A percentile compares a stretch with the other conserved stretches of the same genome.
Evolutionary conservation across 192 early-diverging fungal genomes (phyloP).

Genomic region (Coemansia sp.): DNA sequence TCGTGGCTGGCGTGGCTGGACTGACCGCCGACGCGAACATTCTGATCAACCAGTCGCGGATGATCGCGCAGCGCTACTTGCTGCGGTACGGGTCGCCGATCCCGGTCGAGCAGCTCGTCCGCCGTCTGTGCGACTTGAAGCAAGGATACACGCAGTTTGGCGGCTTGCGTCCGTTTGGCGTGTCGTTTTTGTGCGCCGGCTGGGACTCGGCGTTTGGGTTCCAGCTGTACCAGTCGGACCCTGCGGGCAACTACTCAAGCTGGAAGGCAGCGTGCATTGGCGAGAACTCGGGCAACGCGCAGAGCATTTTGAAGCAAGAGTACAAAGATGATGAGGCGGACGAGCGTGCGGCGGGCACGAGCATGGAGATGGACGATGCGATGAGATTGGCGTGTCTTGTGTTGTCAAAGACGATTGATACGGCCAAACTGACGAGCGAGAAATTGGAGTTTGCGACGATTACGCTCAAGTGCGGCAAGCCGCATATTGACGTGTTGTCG

Average conservation of each 20-base stretch:
- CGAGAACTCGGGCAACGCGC: conserved; percentile 87
- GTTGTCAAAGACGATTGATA: conserved; percentile 96
- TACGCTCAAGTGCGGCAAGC: conserved; percentile 49
- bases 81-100: conserved; percentile 89
- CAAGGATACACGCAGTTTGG: conserved; percentile 99
- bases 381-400: conserved; percentile 89
- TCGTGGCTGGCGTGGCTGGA: conserved; percentile 94
- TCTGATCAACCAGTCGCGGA: conserved; percentile 84
- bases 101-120: conserved; percentile 93
- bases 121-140: conserved; percentile 94
- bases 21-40: conserved; percentile 96
- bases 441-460: conserved; percentile 93
- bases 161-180: conserved; percentile 96
- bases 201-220: conserved; percentile 88
- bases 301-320: conserved; percentile 94
- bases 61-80: conserved; percentile 85
- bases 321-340: conserved; percentile 73
- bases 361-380: conserved; percentile 81
- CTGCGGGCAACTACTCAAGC: conserved; percentile 97
- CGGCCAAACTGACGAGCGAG: conserved; percentile 85
- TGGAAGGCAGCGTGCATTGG: conserved; percentile 99
- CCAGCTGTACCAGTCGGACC: conserved; percentile 98
- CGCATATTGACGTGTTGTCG: conserved; percentile 37
- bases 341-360: conserved; percentile 4
- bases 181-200: conserved; percentile 96